These are phyloP conservation scores for Fusarium napiforme DNA, from an alignment of 2,329 filamentous ascomycete genomes.

Conservation along the genomic window DNA sequence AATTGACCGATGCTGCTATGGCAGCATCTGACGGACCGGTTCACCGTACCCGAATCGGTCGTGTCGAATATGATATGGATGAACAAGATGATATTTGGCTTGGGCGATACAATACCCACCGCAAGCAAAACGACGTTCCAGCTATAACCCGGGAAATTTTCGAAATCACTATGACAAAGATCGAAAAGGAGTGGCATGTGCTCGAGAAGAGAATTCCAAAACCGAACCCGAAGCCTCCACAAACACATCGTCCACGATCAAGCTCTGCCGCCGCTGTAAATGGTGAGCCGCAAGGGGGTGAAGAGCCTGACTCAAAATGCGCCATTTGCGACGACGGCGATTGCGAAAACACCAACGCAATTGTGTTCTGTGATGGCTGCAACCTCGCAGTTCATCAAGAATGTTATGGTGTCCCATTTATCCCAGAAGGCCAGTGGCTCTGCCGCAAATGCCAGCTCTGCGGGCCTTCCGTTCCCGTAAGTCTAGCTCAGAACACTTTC, in stretches of 20 bases:
- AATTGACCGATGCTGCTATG: conserved; percentile 51
- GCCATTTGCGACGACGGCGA: conserved; percentile 99
- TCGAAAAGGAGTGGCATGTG: conserved; percentile 98
- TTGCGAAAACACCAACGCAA: conserved; percentile 98
- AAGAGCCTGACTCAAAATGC: conserved; percentile 97
- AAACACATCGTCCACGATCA: conserved; percentile 91
- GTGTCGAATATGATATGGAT: conserved; percentile 99
- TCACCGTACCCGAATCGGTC: conserved; percentile 66
- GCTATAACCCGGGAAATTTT: conserved; percentile 93
- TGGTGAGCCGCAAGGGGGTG: conserved; percentile 83
- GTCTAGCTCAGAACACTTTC: conserved; percentile 43
- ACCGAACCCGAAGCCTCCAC: conserved; percentile 93
- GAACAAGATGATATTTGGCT: conserved; percentile 99
- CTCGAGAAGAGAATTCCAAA: conserved; percentile 97
- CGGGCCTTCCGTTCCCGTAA: conserved; percentile 85
- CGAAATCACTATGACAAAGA: conserved; percentile 98
- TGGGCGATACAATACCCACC: conserved; percentile 81
- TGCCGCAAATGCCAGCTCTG: conserved; percentile 97
- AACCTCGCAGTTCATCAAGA: conserved; percentile 98
- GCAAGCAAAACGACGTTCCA: conserved; percentile 79
- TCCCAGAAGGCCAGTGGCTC: conserved; percentile 97
- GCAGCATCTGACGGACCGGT: conserved; percentile 47
- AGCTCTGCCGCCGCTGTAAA: conserved; percentile 96
- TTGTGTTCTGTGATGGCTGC: conserved; percentile 98
- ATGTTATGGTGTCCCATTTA: conserved; percentile 98